Percentiles rank a stretch among this genome's conserved stretches.
Evolutionary conservation across 2,329 filamentous ascomycete genomes (phyloP).

Genomic region (Nemania sp.): DNA sequence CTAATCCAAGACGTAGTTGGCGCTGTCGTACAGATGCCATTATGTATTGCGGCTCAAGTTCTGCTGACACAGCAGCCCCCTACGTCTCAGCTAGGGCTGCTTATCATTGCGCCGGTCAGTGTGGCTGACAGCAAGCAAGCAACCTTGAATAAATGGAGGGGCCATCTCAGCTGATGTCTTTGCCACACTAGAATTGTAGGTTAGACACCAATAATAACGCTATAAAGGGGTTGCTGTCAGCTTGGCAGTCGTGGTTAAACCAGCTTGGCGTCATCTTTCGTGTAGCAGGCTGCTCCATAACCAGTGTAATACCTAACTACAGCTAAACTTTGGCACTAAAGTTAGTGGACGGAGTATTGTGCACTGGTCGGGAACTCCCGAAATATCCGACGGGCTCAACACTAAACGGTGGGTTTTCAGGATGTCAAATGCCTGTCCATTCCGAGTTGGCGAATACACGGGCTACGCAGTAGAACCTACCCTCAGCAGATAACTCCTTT

Average conservation of each 20-base stretch:
- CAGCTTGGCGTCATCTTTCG: slow-evolving; percentile 16
- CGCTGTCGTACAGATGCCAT: too few relatives aligned
- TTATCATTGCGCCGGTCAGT: slow-evolving; percentile 10
- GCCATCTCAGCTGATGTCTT: slow-evolving; percentile 14
- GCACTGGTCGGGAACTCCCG: slow-evolving; percentile 18
- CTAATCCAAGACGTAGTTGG: too few relatives aligned
- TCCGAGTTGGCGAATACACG: neutral
- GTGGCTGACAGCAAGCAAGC: slow-evolving; percentile 9
- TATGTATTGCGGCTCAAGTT: slow-evolving; percentile 10
- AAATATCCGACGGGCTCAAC: slow-evolving; percentile 14
- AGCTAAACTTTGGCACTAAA: too few relatives aligned
- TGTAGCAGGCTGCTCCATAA: too few relatives aligned
- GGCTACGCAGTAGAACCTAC: too few relatives aligned
- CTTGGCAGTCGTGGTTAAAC: slow-evolving; percentile 14
- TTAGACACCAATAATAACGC: too few relatives aligned
- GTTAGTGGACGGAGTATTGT: too few relatives aligned
- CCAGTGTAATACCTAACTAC: neutral
- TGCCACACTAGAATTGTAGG: too few relatives aligned
- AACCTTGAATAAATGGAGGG: slow-evolving; percentile 7
- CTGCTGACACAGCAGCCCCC: neutral
- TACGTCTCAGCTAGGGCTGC: neutral
- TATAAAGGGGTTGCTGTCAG: slow-evolving; percentile 1
- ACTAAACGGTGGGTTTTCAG: too few relatives aligned
- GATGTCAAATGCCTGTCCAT: slow-evolving; percentile 6
- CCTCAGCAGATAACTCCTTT: too few relatives aligned